Evolutionary conservation across 2,329 filamentous ascomycete genomes (phyloP).

Genomic region (Westerdykella sp.): DNA sequence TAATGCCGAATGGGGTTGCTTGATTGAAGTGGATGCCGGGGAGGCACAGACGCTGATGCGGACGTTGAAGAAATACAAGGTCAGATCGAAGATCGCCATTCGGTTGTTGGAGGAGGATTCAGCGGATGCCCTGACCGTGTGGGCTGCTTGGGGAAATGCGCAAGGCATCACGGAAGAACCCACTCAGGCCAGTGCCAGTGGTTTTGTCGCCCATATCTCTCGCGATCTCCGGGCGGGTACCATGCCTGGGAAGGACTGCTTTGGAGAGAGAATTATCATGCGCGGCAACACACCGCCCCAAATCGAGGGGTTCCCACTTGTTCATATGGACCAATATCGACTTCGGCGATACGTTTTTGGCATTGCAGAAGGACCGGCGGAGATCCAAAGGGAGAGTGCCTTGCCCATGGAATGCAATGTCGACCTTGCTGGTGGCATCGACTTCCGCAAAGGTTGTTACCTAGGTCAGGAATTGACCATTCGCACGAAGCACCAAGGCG

Average conservation of each 20-base stretch:
- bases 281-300: conserved; percentile 30
- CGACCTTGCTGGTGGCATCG: conserved; percentile 76
- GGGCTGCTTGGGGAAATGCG: conserved; percentile 61
- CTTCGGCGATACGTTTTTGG: conserved; percentile 73
- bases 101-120: conserved; percentile 52
- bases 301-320: conserved; percentile 34
- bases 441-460: conserved; percentile 96
- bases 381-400: conserved; percentile 65
- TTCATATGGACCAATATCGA: conserved; percentile 53
- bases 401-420: conserved; percentile 87
- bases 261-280: conserved; percentile 12
- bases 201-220: conserved; percentile 8
- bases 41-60: conserved; percentile 58
- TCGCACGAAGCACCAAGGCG: conserved; percentile 86
- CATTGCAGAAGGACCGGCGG: conserved; percentile 75
- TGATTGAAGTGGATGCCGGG: conserved; percentile 75
- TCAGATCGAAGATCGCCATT: conserved; percentile 71
- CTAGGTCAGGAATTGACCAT: conserved; percentile 96
- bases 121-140: conserved; percentile 59
- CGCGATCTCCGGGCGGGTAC: not conserved
- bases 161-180: not conserved
- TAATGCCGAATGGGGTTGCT: conserved; percentile 49
- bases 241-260: conserved; percentile 13
- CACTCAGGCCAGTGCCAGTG: not conserved
- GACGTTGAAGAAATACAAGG: conserved; percentile 78